phyloP scores from a whole-genome alignment of 345 rosid species.

The Eucalyptus paniculata region DNA sequence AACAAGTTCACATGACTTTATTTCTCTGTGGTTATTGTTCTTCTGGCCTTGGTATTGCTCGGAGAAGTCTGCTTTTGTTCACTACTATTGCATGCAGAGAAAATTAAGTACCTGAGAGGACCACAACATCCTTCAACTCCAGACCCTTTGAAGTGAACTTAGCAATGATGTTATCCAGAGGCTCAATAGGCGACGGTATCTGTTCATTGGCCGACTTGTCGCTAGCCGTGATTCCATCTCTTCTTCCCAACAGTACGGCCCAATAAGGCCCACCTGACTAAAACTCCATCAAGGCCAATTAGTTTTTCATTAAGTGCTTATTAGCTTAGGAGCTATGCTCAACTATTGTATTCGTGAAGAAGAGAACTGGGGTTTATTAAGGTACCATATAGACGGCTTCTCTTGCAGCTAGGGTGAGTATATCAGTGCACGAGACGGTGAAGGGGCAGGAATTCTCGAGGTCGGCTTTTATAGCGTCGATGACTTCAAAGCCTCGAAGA shows the following conservation, averaged over 20 bases:
- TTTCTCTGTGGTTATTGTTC: not conserved
- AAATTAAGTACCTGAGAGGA: conserved; percentile 57
- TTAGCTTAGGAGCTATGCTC: not conserved
- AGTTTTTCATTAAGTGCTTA: not conserved
- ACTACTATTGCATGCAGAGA: not conserved
- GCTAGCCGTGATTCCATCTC: conserved; percentile 61
- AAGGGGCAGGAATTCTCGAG: conserved; percentile 56
- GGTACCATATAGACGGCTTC: conserved; percentile 57
- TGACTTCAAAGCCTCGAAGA: conserved; percentile 61
- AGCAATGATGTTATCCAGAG: conserved; percentile 48
- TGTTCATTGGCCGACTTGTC: conserved; percentile 54
- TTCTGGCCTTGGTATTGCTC: not conserved
- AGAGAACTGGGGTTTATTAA: not conserved
- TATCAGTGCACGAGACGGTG: conserved; percentile 71
- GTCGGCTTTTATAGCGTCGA: conserved; percentile 56
- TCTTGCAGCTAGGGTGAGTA: conserved; percentile 73
- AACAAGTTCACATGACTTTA: not conserved
- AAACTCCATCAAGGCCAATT: not conserved
- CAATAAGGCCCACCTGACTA: conserved; percentile 77
- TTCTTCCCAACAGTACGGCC: conserved; percentile 49
- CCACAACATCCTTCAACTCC: conserved; percentile 76
- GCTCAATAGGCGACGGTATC: conserved; percentile 65
- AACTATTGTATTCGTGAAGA: not conserved
- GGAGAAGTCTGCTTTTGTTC: not conserved
- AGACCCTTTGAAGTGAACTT: conserved; percentile 74